These are phyloP conservation scores for Xylaria bambusicola DNA, from an alignment of 495 filamentous ascomycete species.

Conservation along the genomic window DNA sequence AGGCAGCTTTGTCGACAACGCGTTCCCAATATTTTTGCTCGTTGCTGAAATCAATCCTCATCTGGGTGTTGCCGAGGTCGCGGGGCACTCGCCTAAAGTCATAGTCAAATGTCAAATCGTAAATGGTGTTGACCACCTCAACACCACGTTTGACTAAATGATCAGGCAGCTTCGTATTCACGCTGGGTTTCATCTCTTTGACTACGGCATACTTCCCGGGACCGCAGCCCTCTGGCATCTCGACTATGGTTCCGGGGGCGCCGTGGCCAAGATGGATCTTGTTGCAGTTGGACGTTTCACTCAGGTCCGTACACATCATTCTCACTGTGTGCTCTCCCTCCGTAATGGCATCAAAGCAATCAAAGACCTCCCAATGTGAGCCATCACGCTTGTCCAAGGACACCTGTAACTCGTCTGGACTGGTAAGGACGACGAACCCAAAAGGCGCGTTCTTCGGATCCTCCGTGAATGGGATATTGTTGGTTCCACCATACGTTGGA, in stretches of 20 bases:
- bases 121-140: conserved; percentile 16
- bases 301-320: conserved; percentile 28
- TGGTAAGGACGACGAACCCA: conserved; percentile 32
- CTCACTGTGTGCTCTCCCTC: conserved; percentile 28
- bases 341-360: conserved; percentile 11
- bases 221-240: conserved; percentile 42
- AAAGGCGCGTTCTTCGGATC: conserved; percentile 31
- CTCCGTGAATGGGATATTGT: conserved; percentile 13
- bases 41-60: conserved; percentile 43
- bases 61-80: conserved; percentile 29
- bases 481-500: conserved; percentile 4
- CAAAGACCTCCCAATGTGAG: conserved; percentile 33
- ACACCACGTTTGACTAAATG: neutral
- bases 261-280: conserved; percentile 4
- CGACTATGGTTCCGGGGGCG: conserved; percentile 29
- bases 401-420: conserved; percentile 28
- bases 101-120: conserved; percentile 40
- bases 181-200: conserved; percentile 20
- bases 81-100: conserved; percentile 36
- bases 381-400: conserved; percentile 36
- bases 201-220: conserved; percentile 43
- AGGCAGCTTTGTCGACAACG: conserved; percentile 25
- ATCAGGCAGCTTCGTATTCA: conserved; percentile 24
- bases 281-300: neutral
- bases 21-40: conserved; percentile 38